phyloP scores from a whole-genome alignment of 179 eudicot genomes.

The Camellia oleifera region DNA sequence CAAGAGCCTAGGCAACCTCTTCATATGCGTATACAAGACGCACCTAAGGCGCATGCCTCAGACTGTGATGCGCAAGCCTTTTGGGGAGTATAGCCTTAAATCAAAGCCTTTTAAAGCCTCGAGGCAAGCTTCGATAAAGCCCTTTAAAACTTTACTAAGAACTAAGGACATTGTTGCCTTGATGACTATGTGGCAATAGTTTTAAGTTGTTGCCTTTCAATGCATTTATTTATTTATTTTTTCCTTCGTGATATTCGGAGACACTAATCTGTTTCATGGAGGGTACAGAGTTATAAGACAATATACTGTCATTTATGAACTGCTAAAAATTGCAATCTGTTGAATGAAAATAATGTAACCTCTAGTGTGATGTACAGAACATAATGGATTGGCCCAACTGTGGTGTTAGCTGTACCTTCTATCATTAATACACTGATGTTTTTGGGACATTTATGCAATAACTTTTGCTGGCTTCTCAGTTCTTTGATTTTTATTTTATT shows the following conservation, averaged over 20 bases:
- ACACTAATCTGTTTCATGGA: not conserved
- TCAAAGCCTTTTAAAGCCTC: no score
- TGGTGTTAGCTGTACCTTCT: not conserved
- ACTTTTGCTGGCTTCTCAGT: not conserved
- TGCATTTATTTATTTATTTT: no score
- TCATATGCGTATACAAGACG: no score
- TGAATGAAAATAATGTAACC: not conserved
- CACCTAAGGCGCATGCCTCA: no score
- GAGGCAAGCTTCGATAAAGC: no score
- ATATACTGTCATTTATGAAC: not conserved
- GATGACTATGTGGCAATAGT: not conserved
- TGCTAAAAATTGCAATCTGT: not conserved
- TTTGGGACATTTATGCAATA: not conserved
- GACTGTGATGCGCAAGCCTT: no score
- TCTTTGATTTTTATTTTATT: not conserved
- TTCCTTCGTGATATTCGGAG: not conserved
- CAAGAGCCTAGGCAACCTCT: no score
- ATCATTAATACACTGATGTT: not conserved
- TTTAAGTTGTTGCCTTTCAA: not conserved
- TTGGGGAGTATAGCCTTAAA: no score
- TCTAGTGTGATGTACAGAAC: not conserved
- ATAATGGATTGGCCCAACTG: not conserved
- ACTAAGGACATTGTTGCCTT: constrained; percentile 15
- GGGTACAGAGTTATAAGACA: not conserved
- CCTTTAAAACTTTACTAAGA: not conserved